A percentile compares a stretch with the other conserved stretches of the same genome.
Evolutionary conservation across 352 stramenopile genomes (phyloP).

Genomic region (Phytophthora pini): DNA sequence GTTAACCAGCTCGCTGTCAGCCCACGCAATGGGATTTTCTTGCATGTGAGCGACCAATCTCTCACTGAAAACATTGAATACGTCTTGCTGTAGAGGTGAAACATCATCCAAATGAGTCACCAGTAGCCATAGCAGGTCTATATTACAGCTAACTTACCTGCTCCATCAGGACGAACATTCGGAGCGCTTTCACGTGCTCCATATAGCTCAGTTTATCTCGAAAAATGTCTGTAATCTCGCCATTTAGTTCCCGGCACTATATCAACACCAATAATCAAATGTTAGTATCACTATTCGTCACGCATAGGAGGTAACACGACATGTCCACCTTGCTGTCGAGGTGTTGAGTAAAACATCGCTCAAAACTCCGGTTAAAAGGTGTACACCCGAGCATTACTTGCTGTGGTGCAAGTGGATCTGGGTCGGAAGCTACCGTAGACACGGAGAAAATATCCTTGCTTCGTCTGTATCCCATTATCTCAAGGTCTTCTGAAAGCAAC

Average conservation of each 20-base stretch:
- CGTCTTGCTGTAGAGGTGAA: conserved; percentile 60
- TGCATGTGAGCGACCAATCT: conserved; percentile 64
- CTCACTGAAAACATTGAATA: conserved; percentile 56
- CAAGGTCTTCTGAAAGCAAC: conserved; percentile 22
- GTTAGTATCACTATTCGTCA: too few relatives aligned
- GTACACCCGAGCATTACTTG: conserved; percentile 35
- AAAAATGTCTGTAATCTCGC: conserved; percentile 58
- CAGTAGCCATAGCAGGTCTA: not conserved
- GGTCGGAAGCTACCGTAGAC: not conserved
- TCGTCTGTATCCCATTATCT: conserved; percentile 17
- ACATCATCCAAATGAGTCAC: conserved; percentile 1
- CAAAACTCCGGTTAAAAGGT: conserved; percentile 46
- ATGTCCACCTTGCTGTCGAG: conserved; percentile 38
- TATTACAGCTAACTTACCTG: conserved; percentile 45
- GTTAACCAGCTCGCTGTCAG: conserved; percentile 64
- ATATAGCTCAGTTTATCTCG: conserved; percentile 57
- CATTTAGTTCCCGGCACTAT: conserved; percentile 59
- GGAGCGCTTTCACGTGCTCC: conserved; percentile 58
- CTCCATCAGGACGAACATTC: conserved; percentile 76
- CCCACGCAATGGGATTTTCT: conserved; percentile 60
- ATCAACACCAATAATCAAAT: not conserved
- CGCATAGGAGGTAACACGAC: too few relatives aligned
- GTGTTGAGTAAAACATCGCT: conserved; percentile 42
- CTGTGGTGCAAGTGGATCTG: conserved; percentile 2
- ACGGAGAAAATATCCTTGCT: conserved; percentile 6